Percentiles rank a stretch among this genome's conserved stretches.
Conservation (phyloP, 495 filamentous ascomycete genomes). For the Penicillium coprophilum region DNA sequence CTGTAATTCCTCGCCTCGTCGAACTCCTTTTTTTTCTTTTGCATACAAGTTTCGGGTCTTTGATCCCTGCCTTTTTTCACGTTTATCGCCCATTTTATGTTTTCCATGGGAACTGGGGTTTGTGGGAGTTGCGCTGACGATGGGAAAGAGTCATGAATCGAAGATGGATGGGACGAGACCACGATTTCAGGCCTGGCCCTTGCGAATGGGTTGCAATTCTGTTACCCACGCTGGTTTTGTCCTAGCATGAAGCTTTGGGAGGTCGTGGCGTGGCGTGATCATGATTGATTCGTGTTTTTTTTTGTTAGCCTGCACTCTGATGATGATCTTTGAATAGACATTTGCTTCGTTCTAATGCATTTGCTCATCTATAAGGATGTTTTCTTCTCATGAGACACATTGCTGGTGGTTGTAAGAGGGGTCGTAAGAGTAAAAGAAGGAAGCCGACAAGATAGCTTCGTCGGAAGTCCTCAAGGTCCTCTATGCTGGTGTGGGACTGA, state of each 20-base stretch:
- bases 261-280: slow-evolving; percentile 16
- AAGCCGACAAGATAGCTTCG: not conserved
- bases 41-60: slow-evolving; percentile 12
- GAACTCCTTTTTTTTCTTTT: slow-evolving; percentile 14
- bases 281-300: slow-evolving; percentile 19
- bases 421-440: not conserved
- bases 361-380: slow-evolving; percentile 14
- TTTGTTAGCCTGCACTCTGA: slow-evolving; percentile 31
- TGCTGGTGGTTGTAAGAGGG: not conserved
- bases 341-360: slow-evolving; percentile 30
- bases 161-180: slow-evolving; percentile 16
- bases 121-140: slow-evolving; percentile 19
- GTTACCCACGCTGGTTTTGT: not conserved
- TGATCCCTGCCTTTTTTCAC: slow-evolving; percentile 8
- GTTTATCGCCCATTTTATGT: slow-evolving; percentile 11
- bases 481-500: not conserved
- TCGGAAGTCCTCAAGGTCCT: slow-evolving; percentile 4
- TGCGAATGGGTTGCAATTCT: slow-evolving; percentile 3
- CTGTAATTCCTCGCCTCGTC: slow-evolving; percentile 13
- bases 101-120: slow-evolving; percentile 9
- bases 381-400: not conserved
- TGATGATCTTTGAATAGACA: slow-evolving; percentile 33
- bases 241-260: slow-evolving; percentile 3
- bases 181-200: slow-evolving; percentile 12
- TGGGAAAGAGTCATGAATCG: slow-evolving; percentile 21